Evolutionary conservation across 306 rosid genomes (phyloP), one percentile per base, ranked within the genome.

Genomic region (Vigna trinervia): DNA sequence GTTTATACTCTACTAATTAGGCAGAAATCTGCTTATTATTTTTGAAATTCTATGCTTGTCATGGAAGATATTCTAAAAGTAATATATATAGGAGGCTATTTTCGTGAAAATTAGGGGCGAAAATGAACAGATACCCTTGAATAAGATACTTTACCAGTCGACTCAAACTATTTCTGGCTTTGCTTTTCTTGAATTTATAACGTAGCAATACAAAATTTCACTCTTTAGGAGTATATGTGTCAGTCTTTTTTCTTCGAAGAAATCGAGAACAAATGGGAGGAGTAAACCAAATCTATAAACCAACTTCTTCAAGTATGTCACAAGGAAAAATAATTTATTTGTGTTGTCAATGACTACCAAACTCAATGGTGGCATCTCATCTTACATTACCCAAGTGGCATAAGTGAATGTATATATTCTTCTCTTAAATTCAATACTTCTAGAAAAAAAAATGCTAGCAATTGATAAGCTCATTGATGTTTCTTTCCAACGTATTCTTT

Each of bases 281-380:
- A 41, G 46, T 41, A 26, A 79, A 43, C 77, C 73, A 58, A 64
- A 67, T 56, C 54, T 71, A 39, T 63, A 58, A 56, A 62, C 70
- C 63, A 75, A 20, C 46, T 26, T 22, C 23, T 19, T 71, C 52
- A 53, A 52, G 74, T 63, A 59, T 59, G 51, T 59, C 53, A 13
- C 50, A 79, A 69, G 74, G 22, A 79, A 83, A 30, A 32, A 28
- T 60, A 46, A 54, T 51, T 56, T 53, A 53, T 46, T 32, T 6
- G 28, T 73, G 79, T 78, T 70, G 84, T 71, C 62, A 54, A 63
- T 58, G 52, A 23, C 69, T 47, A 70, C 79, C 74, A 72, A 84
- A 67, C 82, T 77, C 54, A 56, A 30, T 36, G 45, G 60, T 50
- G 66, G 76, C 79, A 23, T 73, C 28, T 52, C 36, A 78, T 64